Evolutionary conservation across 768 basidiomycete species (phyloP), one percentile per base, ranked within the genome.

Genomic region (Lactarius deliciosus): DNA sequence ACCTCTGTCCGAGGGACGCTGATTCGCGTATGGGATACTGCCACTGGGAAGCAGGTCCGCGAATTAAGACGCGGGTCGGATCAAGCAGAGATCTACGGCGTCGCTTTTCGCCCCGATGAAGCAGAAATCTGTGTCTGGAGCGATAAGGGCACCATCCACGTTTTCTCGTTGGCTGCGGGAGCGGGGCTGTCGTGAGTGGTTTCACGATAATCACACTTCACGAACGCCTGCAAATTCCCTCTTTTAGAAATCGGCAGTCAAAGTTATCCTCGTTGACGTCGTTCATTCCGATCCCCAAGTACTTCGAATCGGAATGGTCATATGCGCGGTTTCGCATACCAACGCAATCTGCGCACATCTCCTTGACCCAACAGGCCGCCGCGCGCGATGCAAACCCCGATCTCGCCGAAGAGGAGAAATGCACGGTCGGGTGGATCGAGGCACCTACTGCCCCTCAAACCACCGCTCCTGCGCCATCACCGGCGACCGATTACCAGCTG

Each of bases 221-320:
- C n/a, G 56, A 34, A 16, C 16, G 15, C 22, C 61, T 1, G 11
- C 47, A 34, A 32, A 41, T 5, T 25, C 8, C 32, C n/a, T 47
- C n/a, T 41, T 67, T 11, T 73, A 93, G 91, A 54, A 94, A 95
- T 73, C 91, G 91, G 45, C 91, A 92, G 67, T 94, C 92, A 8
- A 85, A 90, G 7, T 82, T 96, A 71, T 92, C 90, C 0, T 86
- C 89, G 5, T 77, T 96, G 57, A 85, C 89, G 18, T 88, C 90
- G 3, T 94, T 89, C 73, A 77, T 96, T 11, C 90, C 89, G 16
- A 81, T 93, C 40, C 94, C 94, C 20, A 92, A 90, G 68, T 96
- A 96, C 75, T 95, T 97, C 74, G 87, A 88, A 73, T 95, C 93
- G n/a, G 90, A 95, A 75, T 96, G 94, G 95, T 96, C 94, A 0